Percentiles rank a stretch among this genome's conserved stretches.
phyloP scores from a whole-genome alignment of 1,284 basidiomycete species.

The Rhizopogon hawkerae region DNA sequence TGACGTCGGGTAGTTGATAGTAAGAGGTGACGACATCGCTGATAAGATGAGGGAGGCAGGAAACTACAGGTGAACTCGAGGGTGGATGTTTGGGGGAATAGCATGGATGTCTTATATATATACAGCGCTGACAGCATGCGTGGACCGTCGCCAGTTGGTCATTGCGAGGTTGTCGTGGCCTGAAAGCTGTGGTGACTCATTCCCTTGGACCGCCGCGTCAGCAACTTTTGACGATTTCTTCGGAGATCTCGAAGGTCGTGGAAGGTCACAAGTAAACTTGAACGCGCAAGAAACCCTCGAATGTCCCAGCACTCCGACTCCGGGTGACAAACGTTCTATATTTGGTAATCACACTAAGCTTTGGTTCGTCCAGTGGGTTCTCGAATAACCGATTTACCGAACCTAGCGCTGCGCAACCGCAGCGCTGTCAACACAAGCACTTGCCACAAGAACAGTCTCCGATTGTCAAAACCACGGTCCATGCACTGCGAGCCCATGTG shows the following conservation, averaged over 20 bases:
- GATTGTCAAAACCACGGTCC: too few relatives aligned
- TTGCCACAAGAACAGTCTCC: too few relatives aligned
- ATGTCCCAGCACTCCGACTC: neutral
- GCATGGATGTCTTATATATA: conserved; percentile 5
- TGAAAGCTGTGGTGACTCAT: neutral
- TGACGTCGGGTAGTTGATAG: neutral
- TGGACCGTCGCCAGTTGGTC: neutral
- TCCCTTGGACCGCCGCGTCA: neutral
- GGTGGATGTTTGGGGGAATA: neutral
- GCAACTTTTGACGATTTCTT: neutral
- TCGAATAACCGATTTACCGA: too few relatives aligned
- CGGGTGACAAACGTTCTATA: too few relatives aligned
- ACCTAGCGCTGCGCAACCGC: too few relatives aligned
- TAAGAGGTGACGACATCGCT: conserved; percentile 17
- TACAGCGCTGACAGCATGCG: conserved; percentile 9
- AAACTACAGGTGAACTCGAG: neutral
- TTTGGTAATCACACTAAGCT: too few relatives aligned
- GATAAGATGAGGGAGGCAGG: neutral
- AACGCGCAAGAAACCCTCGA: neutral
- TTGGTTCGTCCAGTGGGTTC: too few relatives aligned
- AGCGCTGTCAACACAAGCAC: too few relatives aligned
- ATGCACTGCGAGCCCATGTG: too few relatives aligned
- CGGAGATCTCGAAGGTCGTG: conserved; percentile 4
- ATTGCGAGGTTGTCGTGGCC: neutral
- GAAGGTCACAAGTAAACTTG: neutral